These are phyloP conservation scores for Sanghuangporus baumii DNA, from an alignment of 1,284 basidiomycete genomes.

Conservation along the genomic window DNA sequence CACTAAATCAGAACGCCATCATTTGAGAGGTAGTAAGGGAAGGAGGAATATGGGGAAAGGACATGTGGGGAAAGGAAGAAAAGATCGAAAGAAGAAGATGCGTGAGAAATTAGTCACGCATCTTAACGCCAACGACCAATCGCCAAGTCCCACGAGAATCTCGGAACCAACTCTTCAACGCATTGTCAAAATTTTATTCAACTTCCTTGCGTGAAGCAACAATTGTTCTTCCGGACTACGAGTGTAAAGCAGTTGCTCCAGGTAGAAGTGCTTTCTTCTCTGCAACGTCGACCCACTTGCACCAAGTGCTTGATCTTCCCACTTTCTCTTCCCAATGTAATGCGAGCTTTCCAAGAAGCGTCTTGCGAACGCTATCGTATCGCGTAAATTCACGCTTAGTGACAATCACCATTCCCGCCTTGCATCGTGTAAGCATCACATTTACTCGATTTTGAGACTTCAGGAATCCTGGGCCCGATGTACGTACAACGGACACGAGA, in stretches of 20 bases:
- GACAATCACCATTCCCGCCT: constrained; percentile 37
- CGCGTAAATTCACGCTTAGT: constrained; percentile 32
- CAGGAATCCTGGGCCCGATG: constrained; percentile 37
- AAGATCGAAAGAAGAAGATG: no score
- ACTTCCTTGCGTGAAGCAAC: not conserved
- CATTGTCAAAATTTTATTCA: no score
- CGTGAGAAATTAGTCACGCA: not conserved
- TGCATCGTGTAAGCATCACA: constrained; percentile 44
- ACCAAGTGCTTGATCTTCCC: constrained; percentile 19
- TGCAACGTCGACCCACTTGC: constrained; percentile 20
- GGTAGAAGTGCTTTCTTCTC: not conserved
- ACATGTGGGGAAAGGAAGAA: not conserved
- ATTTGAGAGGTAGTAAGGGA: not conserved
- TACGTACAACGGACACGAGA: constrained; percentile 39
- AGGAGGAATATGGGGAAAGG: not conserved
- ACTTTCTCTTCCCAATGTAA: constrained; percentile 20
- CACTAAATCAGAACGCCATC: not conserved
- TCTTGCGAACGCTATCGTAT: constrained; percentile 23
- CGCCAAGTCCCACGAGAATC: not conserved
- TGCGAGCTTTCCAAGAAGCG: constrained; percentile 31
- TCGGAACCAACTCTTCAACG: no score
- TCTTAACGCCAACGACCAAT: not conserved
- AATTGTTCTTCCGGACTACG: not conserved
- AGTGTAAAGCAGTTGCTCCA: not conserved
- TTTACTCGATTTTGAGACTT: constrained; percentile 35